Percentiles rank a stretch among this genome's conserved stretches.
phyloP scores from a whole-genome alignment of 169 alveolate genomes.

The Cryptosporidium baileyi region DNA sequence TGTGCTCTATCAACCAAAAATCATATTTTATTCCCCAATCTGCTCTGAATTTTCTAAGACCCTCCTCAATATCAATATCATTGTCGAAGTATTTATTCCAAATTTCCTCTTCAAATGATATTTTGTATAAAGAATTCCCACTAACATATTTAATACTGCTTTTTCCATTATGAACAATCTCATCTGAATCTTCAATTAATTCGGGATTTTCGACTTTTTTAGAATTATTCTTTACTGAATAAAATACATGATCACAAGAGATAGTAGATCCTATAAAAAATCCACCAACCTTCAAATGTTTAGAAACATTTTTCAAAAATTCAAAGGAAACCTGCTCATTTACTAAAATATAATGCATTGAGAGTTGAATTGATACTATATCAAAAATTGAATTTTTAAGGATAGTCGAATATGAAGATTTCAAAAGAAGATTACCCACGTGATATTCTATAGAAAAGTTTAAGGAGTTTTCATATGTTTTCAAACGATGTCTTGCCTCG shows the following conservation, averaged over 20 bases:
- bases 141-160: conserved; percentile 70
- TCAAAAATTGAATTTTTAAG: conserved; percentile 75
- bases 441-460: conserved; percentile 79
- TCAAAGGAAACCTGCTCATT: conserved; percentile 85
- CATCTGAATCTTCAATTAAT: conserved; percentile 6
- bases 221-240: conserved; percentile 31
- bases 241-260: conserved; percentile 64
- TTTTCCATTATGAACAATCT: conserved; percentile 40
- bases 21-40: conserved; percentile 78
- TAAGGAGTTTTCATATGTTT: conserved; percentile 72
- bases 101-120: conserved; percentile 71
- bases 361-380: conserved; percentile 88
- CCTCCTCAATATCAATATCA: conserved; percentile 69
- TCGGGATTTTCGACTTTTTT: conserved; percentile 19
- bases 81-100: conserved; percentile 60
- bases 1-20: conserved; percentile 76
- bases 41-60: conserved; percentile 67
- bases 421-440: conserved; percentile 76
- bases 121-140: conserved; percentile 75
- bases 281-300: conserved; percentile 84
- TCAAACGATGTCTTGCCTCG: conserved; percentile 85
- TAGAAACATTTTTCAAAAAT: conserved; percentile 82
- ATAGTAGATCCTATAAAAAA: conserved; percentile 87
- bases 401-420: conserved; percentile 38
- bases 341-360: conserved; percentile 90